Base-by-base conservation (phyloP, 495 filamentous ascomycete genomes). In the Talaromyces thailandensis region DNA sequence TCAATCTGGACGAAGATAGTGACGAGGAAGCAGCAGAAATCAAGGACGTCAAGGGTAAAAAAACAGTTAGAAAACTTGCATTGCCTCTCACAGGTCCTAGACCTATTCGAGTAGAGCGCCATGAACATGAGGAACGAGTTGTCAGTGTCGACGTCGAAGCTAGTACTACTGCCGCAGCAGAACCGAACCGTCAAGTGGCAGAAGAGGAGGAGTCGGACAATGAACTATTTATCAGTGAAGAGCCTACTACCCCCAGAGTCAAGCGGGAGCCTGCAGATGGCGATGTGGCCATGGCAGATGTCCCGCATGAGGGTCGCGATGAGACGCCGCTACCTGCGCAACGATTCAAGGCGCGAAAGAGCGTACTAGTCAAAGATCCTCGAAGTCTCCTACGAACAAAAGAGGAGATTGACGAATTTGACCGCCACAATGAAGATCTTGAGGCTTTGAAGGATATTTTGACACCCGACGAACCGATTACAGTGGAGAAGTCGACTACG, bases 111-210 rank as follows among this genome's bases (percentile, higher is more conserved):
- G 71, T 82, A 29, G 73, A 79, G 58, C 74, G 80, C 63, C 73
- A 79, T 65, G 77, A 79, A 59, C 82, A 84, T 69, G 75, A 77
- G 56, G 81, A 83, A 50, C 73, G 80, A 18, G 66, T 71, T 11
- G 66, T 79, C 32, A 77, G 74, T 62, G 77, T 83, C 48, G 79
- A 81, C 60, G 81, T 80, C 67, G 81, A 83, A 58, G 78, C 79
- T 3, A 82, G 76, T 66, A 72, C 76, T 21, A 68, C 68, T n/a
- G 75, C 73, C 40, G 72, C 80, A 3, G 77, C 78, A 6, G 73
- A 79, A 59, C 52, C 78, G 5, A 71, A 74, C 23, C 62, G 71
- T 26, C 66, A 77, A 66, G 75, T 73, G 23, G 70, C 75, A 63
- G 66, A 71, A 61, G 71, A 73, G 56, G 67, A 63, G 9, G 53